phyloP scores from a whole-genome alignment of 768 basidiomycete genomes.

The Omphalotus guepiniiformis region DNA sequence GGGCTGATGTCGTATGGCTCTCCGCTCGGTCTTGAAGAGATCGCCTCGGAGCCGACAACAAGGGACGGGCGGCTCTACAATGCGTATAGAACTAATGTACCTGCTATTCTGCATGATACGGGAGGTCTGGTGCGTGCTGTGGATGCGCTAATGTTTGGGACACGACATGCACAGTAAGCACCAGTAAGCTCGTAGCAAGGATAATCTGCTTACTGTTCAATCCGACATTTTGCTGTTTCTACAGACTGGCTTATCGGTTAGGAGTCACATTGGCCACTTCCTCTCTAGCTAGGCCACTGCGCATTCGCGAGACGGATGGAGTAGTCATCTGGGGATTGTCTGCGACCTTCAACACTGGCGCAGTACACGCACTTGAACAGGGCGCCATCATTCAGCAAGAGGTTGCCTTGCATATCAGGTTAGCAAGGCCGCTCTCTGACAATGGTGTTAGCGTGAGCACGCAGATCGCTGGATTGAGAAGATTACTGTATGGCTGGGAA shows the following conservation, averaged over 20 bases:
- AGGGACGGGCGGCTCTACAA: constrained; percentile 58
- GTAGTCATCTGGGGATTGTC: constrained; percentile 58
- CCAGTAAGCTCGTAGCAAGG: too few relatives aligned
- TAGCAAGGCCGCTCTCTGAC: constrained; percentile 39
- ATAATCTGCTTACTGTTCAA: background rate
- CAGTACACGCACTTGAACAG: constrained; percentile 50
- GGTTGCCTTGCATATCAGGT: constrained; percentile 58
- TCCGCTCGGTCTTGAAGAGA: constrained; percentile 72
- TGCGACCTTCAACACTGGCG: constrained; percentile 55
- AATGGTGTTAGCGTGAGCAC: constrained; percentile 53
- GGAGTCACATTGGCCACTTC: constrained; percentile 64
- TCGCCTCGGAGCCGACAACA: constrained; percentile 64
- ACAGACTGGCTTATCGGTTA: constrained; percentile 58
- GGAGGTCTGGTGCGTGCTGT: constrained; percentile 58
- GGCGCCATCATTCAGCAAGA: constrained; percentile 59
- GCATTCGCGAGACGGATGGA: constrained; percentile 24
- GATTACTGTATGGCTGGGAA: constrained; percentile 57
- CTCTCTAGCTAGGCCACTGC: constrained; percentile 40
- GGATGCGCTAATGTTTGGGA: constrained; percentile 69
- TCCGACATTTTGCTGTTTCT: background rate
- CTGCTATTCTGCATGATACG: constrained; percentile 41
- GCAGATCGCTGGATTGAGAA: constrained; percentile 58
- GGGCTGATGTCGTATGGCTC: constrained; percentile 68
- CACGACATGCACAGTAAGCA: constrained; percentile 69
- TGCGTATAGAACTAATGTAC: constrained; percentile 42